These are phyloP conservation scores for Phytophthora macrochlamydospora DNA, from an alignment of 352 stramenopile species.

Conservation along the genomic window DNA sequence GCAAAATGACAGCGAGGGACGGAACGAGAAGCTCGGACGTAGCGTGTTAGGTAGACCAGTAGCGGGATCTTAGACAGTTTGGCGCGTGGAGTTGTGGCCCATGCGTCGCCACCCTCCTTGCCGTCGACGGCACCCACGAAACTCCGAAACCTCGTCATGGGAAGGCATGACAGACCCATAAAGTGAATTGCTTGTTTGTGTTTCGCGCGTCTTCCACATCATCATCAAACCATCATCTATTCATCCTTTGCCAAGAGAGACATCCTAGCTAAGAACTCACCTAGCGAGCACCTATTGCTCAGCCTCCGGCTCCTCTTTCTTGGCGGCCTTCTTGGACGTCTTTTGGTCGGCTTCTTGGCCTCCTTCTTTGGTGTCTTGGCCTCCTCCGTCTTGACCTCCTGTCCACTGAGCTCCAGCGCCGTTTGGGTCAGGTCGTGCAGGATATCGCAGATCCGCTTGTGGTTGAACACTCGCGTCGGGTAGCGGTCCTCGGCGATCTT, in stretches of 20 bases:
- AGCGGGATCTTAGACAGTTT: conserved; percentile 39
- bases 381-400: conserved; percentile 17
- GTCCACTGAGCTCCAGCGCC: conserved; percentile 62
- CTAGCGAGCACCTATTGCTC: conserved; percentile 7
- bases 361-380: conserved; percentile 2
- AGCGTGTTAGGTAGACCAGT: conserved; percentile 25
- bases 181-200: conserved; percentile 39
- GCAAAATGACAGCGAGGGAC: conserved; percentile 9
- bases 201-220: conserved; percentile 24
- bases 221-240: conserved; percentile 25
- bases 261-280: not conserved
- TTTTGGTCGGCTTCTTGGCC: conserved; percentile 12
- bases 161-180: conserved; percentile 29
- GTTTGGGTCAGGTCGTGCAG: conserved; percentile 77
- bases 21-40: conserved; percentile 13
- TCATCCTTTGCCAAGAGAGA: conserved; percentile 1
- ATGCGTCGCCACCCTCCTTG: conserved; percentile 16
- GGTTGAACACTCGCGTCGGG: conserved; percentile 78
- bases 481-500: conserved; percentile 86
- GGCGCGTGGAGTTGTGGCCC: conserved; percentile 27
- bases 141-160: conserved; percentile 27
- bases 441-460: conserved; percentile 87
- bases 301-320: conserved; percentile 7
- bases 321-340: conserved; percentile 4
- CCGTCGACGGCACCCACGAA: conserved; percentile 19